Base-by-base conservation (phyloP, 495 filamentous ascomycete species). In the Ramalina intermedia region DNA sequence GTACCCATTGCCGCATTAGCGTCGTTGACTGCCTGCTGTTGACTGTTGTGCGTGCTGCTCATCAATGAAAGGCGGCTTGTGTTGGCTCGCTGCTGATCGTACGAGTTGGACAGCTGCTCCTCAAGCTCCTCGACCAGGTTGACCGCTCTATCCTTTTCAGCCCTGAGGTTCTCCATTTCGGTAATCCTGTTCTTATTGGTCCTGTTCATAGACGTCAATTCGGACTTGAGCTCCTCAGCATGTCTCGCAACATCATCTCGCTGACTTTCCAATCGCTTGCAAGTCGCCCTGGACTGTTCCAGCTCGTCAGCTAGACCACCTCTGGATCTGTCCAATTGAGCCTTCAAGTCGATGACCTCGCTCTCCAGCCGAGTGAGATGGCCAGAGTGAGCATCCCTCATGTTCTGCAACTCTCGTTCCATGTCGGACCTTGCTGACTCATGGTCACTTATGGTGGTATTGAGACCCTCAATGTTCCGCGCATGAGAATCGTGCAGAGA, bases 91-190 rank as follows among this genome's bases (percentile, higher is more conserved):
- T 90, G 87, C 59, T 94, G 86, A 50, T 98, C 91, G 61, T 84
- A 98, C 65, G 86, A 95, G 60, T 72, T 86, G 52, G 85, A 82
- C n/a, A 99, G 78, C 58, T 99, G 90, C 52, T 99, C 88, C 63
- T 99, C 91, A 16, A 99, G 80, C 65, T 96, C 91, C 59, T 96
- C 87, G 7, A 96, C 84, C 8, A 99, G 69, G 40, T 84, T 80
- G 14, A 84, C 84, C 63, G 89, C 90, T 70, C 91, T 93, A 66
- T 87, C 65, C 64, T 84, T 82, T 62, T 81, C 77, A 37, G 71
- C 66, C 12, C 59, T 68, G 44, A 81, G 66, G 50, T 70, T 72
- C 46, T 79, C 73, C 39, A 85, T 63, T 36, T 82, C 70, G 16
- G 63, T 60, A 40, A 75, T 70, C 63, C 85, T 80, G 67, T 81